Percentiles rank a stretch among this genome's conserved stretches.
These are phyloP conservation scores for Fusarium humuli DNA, from an alignment of 2,329 filamentous ascomycete species.

Conservation along the genomic window DNA sequence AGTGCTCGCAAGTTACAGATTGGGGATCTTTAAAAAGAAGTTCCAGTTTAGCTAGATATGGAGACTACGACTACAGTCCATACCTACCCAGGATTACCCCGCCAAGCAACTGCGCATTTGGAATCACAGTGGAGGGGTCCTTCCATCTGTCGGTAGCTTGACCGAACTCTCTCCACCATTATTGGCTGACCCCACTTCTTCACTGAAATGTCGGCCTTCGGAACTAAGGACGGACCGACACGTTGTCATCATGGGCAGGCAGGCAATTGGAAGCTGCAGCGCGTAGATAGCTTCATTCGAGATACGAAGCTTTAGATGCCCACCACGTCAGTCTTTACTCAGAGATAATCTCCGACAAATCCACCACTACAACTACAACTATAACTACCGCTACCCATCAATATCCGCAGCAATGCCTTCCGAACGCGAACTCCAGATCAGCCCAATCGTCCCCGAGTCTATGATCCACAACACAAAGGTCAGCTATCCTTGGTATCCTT, in stretches of 20 bases:
- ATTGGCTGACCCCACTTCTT: constrained; percentile 5
- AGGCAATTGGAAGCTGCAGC: constrained; percentile 18
- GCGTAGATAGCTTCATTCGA: constrained; percentile 30
- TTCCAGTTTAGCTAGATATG: constrained; percentile 7
- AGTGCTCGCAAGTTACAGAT: constrained; percentile 18
- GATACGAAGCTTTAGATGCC: constrained; percentile 5
- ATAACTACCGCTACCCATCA: neutral
- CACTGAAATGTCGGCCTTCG: constrained; percentile 4
- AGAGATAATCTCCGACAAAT: neutral
- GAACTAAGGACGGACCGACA: constrained; percentile 45
- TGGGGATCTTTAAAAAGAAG: constrained; percentile 25
- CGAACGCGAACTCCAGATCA: constrained; percentile 79
- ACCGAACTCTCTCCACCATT: constrained; percentile 3
- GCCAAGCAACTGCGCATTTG: constrained; percentile 27
- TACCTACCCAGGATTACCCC: constrained; percentile 18
- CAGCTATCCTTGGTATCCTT: constrained; percentile 38
- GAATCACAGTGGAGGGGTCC: constrained; percentile 32
- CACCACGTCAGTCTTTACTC: constrained; percentile 1
- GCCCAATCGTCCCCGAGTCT: constrained; percentile 82
- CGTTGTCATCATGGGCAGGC: constrained; percentile 37
- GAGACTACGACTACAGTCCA: neutral
- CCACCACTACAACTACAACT: neutral
- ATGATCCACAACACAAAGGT: constrained; percentile 86
- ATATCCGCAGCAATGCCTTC: constrained; percentile 67
- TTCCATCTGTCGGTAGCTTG: neutral